phyloP scores from a whole-genome alignment of 2,329 filamentous ascomycete species.

The Cladosporium austrohemisphaericum region DNA sequence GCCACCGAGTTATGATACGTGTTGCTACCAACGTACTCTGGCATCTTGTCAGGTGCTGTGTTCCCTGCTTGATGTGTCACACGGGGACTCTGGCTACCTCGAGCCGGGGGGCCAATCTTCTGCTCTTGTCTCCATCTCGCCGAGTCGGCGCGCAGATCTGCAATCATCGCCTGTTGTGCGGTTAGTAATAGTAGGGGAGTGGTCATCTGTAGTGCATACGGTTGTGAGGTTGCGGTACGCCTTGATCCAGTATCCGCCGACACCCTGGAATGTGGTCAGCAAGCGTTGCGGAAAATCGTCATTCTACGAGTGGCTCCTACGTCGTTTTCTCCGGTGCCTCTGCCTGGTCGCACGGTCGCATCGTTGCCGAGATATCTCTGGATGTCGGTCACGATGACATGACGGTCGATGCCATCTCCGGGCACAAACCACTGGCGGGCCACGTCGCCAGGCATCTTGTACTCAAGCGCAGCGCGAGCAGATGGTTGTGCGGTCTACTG shows the following conservation, averaged over 20 bases:
- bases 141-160: slow-evolving; percentile 47
- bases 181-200: slow-evolving; percentile 15
- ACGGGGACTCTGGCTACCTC: slow-evolving; percentile 46
- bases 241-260: slow-evolving; percentile 49
- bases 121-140: slow-evolving; percentile 42
- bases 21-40: slow-evolving; percentile 14
- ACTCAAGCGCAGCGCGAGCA: not conserved
- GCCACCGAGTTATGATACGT: slow-evolving; percentile 15
- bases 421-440: slow-evolving; percentile 48
- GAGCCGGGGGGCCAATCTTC: slow-evolving; percentile 32
- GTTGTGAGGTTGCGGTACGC: slow-evolving; percentile 49
- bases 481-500: not conserved
- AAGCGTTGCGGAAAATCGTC: slow-evolving; percentile 3
- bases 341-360: slow-evolving; percentile 47
- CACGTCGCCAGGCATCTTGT: slow-evolving; percentile 32
- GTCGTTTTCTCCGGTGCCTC: slow-evolving; percentile 43
- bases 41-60: slow-evolving; percentile 34
- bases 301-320: slow-evolving; percentile 31
- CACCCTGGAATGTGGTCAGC: slow-evolving; percentile 34
- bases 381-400: slow-evolving; percentile 52
- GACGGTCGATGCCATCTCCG: slow-evolving; percentile 48
- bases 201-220: slow-evolving; percentile 32
- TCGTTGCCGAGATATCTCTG: slow-evolving; percentile 50
- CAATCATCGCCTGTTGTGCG: slow-evolving; percentile 45
- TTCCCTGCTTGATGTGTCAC: slow-evolving; percentile 39